These are phyloP conservation scores for Tolypocladium capitatum DNA, from an alignment of 2,329 filamentous ascomycete genomes.

Conservation along the genomic window DNA sequence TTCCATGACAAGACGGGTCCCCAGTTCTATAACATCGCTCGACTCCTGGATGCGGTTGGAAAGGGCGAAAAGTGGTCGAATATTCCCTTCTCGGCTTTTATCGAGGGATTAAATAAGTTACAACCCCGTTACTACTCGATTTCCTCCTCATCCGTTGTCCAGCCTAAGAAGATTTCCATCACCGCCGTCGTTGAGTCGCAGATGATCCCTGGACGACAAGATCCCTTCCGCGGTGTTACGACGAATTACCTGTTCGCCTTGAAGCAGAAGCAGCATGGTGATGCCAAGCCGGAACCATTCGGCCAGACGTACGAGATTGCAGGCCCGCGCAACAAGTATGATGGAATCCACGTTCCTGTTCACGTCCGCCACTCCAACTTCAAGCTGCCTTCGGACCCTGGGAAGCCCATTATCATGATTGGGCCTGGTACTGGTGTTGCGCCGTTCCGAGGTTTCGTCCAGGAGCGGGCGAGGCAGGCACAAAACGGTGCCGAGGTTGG, in stretches of 20 bases:
- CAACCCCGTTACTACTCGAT: conserved; percentile 99
- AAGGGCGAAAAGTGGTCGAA: conserved; percentile 66
- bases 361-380: conserved; percentile 98
- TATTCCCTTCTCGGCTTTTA: conserved; percentile 86
- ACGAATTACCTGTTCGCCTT: conserved; percentile 93
- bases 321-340: conserved; percentile 92
- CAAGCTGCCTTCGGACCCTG: conserved; percentile 90
- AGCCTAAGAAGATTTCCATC: conserved; percentile 89
- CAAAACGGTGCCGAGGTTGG: conserved; percentile 72
- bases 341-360: conserved; percentile 86
- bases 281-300: conserved; percentile 67
- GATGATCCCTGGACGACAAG: conserved; percentile 61
- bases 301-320: conserved; percentile 75
- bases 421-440: conserved; percentile 94
- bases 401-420: conserved; percentile 90
- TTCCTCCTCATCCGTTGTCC: conserved; percentile 87
- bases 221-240: conserved; percentile 80
- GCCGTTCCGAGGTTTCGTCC: conserved; percentile 88
- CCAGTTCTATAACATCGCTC: conserved; percentile 79
- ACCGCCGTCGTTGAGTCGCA: conserved; percentile 89
- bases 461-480: conserved; percentile 78
- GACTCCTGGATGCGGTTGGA: conserved; percentile 61
- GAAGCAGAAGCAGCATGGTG: conserved; percentile 92
- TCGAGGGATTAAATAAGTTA: conserved; percentile 87
- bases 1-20: conserved; percentile 77